phyloP scores from a whole-genome alignment of 2,329 filamentous ascomycete species.

The Colletotrichum scovillei region DNA sequence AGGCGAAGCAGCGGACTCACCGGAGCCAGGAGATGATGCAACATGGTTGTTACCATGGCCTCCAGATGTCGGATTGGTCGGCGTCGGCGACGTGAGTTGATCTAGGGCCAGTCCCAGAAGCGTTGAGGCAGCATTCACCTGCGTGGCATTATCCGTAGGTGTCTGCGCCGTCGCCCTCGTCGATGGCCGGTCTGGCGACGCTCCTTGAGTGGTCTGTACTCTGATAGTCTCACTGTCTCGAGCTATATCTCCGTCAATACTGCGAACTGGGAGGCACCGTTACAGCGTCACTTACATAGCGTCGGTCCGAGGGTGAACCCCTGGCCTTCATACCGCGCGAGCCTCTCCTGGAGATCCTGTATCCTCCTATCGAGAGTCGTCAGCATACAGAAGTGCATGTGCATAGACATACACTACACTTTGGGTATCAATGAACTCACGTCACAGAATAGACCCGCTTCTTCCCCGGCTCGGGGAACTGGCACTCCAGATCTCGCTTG shows the following conservation, averaged over 20 bases:
- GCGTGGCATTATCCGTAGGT: constrained; percentile 22
- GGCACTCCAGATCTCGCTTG: constrained; percentile 21
- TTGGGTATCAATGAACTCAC: constrained; percentile 11
- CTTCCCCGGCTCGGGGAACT: constrained; percentile 27
- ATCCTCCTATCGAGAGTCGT: constrained; percentile 20
- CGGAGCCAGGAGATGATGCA: constrained; percentile 6
- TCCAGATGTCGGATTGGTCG: not conserved
- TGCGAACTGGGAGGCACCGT: accelerated
- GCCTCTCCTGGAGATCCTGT: constrained; percentile 35
- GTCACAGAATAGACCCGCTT: constrained; percentile 34
- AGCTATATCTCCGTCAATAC: not conserved
- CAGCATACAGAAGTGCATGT: not conserved
- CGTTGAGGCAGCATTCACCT: constrained; percentile 26
- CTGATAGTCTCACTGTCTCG: not conserved
- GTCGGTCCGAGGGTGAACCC: not conserved
- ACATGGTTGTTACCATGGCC: not conserved
- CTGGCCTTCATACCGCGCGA: constrained; percentile 35
- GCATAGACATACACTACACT: no score
- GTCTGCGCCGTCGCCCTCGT: constrained; percentile 10
- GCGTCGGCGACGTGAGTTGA: constrained; percentile 1
- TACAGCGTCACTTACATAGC: not conserved
- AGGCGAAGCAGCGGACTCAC: not conserved
- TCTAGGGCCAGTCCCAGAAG: constrained; percentile 13
- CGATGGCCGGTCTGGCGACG: not conserved
- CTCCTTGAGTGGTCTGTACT: not conserved